These are phyloP conservation scores for Diversispora eburnea DNA, from an alignment of 192 early-diverging fungal genomes.

Conservation along the genomic window DNA sequence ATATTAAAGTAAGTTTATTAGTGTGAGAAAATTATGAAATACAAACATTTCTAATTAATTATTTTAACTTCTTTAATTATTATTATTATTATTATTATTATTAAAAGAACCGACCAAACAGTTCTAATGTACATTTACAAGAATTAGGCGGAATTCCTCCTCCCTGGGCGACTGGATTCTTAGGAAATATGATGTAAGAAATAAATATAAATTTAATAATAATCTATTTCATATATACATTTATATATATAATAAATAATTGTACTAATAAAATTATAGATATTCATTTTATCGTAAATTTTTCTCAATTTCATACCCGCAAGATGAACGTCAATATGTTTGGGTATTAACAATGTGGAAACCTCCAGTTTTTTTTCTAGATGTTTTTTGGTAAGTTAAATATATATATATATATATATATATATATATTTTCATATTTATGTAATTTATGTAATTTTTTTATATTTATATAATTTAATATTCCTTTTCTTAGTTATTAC, in stretches of 20 bases:
- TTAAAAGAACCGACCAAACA: slow-evolving; percentile 1
- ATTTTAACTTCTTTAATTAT: background rate
- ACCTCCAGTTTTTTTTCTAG: background rate
- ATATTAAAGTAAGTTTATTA: background rate
- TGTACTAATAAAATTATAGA: background rate
- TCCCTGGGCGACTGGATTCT: background rate
- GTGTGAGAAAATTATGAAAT: background rate
- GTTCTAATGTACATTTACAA: slow-evolving; percentile 2
- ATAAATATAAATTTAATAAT: background rate
- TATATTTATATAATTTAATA: too few species aligned
- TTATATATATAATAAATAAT: background rate
- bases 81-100: background rate
- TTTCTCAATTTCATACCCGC: background rate
- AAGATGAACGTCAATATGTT: slow-evolving; percentile 4
- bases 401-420: background rate
- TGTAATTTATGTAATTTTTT: too few species aligned
- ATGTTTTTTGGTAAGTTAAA: background rate
- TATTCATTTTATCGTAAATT: background rate
- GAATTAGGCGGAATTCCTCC: background rate
- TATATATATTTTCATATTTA: too few species aligned
- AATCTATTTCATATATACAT: background rate
- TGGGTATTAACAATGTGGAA: slow-evolving; percentile 2
- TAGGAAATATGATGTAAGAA: background rate
- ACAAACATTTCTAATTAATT: background rate
- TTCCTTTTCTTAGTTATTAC: slow-evolving; percentile 44